These are phyloP conservation scores for Exserohilum rostratum DNA, from an alignment of 2,329 filamentous ascomycete genomes.

Conservation along the genomic window DNA sequence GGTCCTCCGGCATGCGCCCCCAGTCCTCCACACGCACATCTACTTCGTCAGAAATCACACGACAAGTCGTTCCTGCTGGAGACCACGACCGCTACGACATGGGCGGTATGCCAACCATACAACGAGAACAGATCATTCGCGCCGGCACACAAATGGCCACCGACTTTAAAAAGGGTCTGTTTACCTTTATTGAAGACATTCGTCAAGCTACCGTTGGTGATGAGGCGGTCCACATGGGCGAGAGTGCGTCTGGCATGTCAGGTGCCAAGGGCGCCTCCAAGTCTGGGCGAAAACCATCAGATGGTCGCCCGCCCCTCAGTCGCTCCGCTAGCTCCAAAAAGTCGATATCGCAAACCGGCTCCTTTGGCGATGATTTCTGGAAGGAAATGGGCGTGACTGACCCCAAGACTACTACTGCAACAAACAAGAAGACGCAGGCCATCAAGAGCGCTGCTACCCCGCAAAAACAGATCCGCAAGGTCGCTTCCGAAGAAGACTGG, in stretches of 20 bases:
- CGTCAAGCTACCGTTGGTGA: slow-evolving; percentile 95
- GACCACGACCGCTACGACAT: slow-evolving; percentile 42
- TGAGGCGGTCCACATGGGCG: slow-evolving; percentile 66
- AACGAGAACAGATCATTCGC: slow-evolving; percentile 47
- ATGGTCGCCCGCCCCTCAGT: slow-evolving; percentile 38
- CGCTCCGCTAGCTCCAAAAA: slow-evolving; percentile 44
- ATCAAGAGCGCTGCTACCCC: slow-evolving; percentile 46
- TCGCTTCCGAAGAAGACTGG: slow-evolving; percentile 59
- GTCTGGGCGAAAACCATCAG: slow-evolving; percentile 34
- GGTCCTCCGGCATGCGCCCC: slow-evolving; percentile 20
- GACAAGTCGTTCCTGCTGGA: slow-evolving; percentile 31
- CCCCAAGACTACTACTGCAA: slow-evolving; percentile 40
- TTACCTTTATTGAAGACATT: slow-evolving; percentile 94
- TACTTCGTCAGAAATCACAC: slow-evolving; percentile 42
- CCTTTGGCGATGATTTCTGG: slow-evolving; percentile 53
- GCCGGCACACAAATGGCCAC: slow-evolving; percentile 78
- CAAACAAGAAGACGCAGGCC: slow-evolving; percentile 49
- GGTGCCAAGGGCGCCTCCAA: slow-evolving; percentile 35
- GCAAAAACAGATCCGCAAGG: slow-evolving; percentile 41
- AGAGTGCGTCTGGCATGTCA: slow-evolving; percentile 44
- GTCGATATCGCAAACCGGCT: slow-evolving; percentile 34
- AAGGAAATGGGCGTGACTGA: slow-evolving; percentile 51
- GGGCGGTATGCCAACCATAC: slow-evolving; percentile 37
- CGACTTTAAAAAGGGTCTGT: slow-evolving; percentile 86
- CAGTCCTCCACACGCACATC: slow-evolving; percentile 27